A percentile compares a stretch with the other conserved stretches of the same genome.
These are phyloP conservation scores for Scleroderma bovista DNA, from an alignment of 768 basidiomycete genomes.

Conservation along the genomic window DNA sequence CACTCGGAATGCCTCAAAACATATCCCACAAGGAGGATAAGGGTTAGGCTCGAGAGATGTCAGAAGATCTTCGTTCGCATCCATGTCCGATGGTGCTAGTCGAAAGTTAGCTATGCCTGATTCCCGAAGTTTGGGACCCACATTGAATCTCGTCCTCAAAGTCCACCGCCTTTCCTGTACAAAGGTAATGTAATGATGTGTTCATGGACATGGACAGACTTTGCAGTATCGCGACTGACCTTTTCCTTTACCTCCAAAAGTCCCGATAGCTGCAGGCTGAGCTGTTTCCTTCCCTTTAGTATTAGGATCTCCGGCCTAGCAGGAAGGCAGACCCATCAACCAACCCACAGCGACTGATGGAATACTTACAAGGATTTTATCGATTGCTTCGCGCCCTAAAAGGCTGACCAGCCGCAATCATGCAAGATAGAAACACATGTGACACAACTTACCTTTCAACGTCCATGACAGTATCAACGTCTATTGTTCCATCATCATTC, in stretches of 20 bases:
- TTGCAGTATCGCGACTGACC: background rate
- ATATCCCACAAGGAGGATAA: slow-evolving; percentile 33
- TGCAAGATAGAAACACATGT: background rate
- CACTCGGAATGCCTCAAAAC: slow-evolving; percentile 32
- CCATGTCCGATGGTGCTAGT: background rate
- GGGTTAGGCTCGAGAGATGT: background rate
- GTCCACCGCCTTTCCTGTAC: background rate
- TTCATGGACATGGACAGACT: background rate
- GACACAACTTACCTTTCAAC: slow-evolving; percentile 23
- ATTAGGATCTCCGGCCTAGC: slow-evolving; percentile 24
- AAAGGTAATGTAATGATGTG: background rate
- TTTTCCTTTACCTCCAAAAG: background rate
- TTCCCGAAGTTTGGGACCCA: background rate
- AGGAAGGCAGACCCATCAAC: background rate
- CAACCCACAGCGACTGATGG: background rate
- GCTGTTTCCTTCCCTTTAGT: slow-evolving; percentile 28
- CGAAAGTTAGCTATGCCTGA: background rate
- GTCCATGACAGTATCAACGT: slow-evolving; percentile 25
- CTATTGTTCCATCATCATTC: slow-evolving; percentile 20
- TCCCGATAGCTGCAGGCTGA: background rate
- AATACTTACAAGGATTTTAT: slow-evolving; percentile 19
- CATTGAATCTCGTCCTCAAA: background rate
- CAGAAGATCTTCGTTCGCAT: background rate
- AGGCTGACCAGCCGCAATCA: slow-evolving; percentile 11
- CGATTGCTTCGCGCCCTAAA: slow-evolving; percentile 23